Evolutionary conservation across 2,329 filamentous ascomycete genomes (phyloP), one percentile per base, ranked within the genome.

Genomic region (Trichoderma sp.): DNA sequence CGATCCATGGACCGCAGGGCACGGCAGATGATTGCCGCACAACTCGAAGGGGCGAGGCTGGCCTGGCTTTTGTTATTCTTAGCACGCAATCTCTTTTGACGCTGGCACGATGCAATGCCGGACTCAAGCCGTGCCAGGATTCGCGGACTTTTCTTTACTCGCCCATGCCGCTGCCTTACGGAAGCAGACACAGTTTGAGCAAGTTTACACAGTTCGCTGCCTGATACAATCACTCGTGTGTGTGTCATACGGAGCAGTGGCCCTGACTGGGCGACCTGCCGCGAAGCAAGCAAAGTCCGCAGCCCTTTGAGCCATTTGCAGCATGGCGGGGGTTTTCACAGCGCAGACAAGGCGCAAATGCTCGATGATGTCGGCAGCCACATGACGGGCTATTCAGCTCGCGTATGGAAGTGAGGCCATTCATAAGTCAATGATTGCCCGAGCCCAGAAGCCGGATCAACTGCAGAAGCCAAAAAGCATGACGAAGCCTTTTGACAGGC

Each of bases 401-500:
- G n/a, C 44, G 15, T 39, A 12, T 39, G n/a, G n/a, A 39, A 39
- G 34, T 39, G 34, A 39, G 34, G 34, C 34, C 34, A 14, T 39
- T 24, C 28, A 14, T 39, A 10, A 14, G 14, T 39, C 34, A 39
- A 39, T 52, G 48, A 62, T 54, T 62, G 39, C n/a, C 47, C 47
- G 34, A 62, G 24, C 34, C 47, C 24, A 59, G 19, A 17, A 39
- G 28, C 19, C n/a, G 28, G 44, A 48, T 48, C n/a, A 59, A 39
- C 34, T 39, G 34, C 44, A 59, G 17, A 14, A 26, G 45, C 45
- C 30, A 62, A 14, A 14, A 39, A 45, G 59, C 26, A 24, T 4
- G 15, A 55, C 28, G 39, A 63, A 63, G 59, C 50, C 26, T 47
- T 51, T 62, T 63, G 59, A 63, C 59, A 55, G 59, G 41, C 39